These are phyloP conservation scores for Pisolithus marmoratus DNA, from an alignment of 768 basidiomycete genomes.

Conservation along the genomic window DNA sequence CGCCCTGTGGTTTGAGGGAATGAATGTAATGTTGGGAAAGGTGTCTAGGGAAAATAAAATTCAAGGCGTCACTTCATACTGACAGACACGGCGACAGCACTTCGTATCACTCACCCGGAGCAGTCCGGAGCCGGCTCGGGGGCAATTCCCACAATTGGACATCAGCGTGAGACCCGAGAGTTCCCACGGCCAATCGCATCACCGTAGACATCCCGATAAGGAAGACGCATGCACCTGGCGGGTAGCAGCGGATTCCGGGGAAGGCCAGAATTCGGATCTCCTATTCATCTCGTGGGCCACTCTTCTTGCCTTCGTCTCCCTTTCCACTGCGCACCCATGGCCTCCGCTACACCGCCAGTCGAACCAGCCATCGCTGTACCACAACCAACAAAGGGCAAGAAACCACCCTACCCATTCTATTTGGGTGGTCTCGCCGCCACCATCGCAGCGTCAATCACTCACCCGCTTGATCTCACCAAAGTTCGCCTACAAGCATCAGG, in stretches of 20 bases:
- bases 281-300: background rate
- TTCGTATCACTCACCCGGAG: background rate
- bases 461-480: constrained; percentile 87
- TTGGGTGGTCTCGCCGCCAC: constrained; percentile 84
- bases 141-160: background rate
- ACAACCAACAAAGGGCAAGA: constrained; percentile 30
- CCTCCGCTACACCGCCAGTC: constrained; percentile 5
- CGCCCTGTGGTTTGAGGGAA: too few relatives aligned
- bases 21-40: too few relatives aligned
- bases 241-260: background rate
- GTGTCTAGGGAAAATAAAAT: too few relatives aligned
- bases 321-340: constrained; percentile 10
- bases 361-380: constrained; percentile 3
- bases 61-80: too few relatives aligned
- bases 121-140: background rate
- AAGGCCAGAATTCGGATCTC: background rate
- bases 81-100: too few relatives aligned
- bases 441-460: constrained; percentile 84
- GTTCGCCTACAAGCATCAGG: constrained; percentile 88
- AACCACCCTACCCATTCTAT: constrained; percentile 82
- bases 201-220: background rate
- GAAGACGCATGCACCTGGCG: background rate
- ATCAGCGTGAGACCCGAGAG: background rate
- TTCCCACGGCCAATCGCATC: background rate
- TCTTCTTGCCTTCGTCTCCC: background rate